Evolutionary conservation across 2,329 filamentous ascomycete species (phyloP), one percentile per base, ranked within the genome.

Genomic region (Neopestalotiopsis sp.): DNA sequence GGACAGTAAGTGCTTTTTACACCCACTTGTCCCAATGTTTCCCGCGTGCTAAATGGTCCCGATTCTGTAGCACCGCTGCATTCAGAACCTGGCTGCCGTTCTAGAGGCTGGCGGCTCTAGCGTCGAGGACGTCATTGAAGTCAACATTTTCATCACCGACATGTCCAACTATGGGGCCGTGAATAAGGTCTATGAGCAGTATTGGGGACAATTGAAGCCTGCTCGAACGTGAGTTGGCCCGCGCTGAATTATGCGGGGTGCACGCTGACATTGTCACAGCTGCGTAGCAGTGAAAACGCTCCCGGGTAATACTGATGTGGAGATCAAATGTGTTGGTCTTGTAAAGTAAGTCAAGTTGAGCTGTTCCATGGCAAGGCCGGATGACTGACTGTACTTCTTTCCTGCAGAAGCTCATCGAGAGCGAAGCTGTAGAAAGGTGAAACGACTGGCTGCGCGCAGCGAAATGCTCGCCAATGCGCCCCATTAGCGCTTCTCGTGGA

Each of bases 141-240:
- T 94, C 76, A 94, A 91, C 79, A 91, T 97, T 78, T 98, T 98
- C 87, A 85, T 98, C 71, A 91, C 92, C 65, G 92, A 97, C 82
- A 98, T 98, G 95, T 89, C 87, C 72, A 87, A 96, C 82, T 98
- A 98, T 79, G 90, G 88, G 62, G 90, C 90, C 79, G 94, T 97
- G 92, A 97, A 97, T 83, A 87, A 87, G 73, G 92, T 63, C 7
- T 63, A 63, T 20, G 45, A 53, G 45, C 14, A 53, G n/a, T 53
- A 53, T n/a, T 53, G 45, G 45, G 45, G 45, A n/a, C 14, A 53
- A 9, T 53, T 53, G 45, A 53, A 53, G 45, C 45, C 45, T n/a
- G 45, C n/a, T 53, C 45, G 45, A 17, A 53, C 45, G 45, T 53
- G 9, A 24, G 45, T 20, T 17, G 9, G 9, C 9, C 14, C 5